phyloP scores from a whole-genome alignment of 768 basidiomycete genomes.

The Auricularia heimuer region DNA sequence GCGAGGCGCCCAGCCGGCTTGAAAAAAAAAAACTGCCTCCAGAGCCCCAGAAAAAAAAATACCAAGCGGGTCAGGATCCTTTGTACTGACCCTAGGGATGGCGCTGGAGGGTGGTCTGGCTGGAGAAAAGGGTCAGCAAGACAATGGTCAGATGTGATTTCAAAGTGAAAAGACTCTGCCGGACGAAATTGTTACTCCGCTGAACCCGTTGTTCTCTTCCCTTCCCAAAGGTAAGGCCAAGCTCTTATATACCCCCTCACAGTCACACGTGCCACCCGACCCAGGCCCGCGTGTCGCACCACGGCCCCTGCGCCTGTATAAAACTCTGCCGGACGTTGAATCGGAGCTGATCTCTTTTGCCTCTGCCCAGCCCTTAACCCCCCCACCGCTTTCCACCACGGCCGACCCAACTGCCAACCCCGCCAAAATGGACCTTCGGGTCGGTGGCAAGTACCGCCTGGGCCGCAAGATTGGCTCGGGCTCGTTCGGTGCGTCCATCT shows the following conservation, averaged over 20 bases:
- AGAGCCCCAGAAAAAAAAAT: too few relatives aligned
- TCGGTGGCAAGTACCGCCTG: constrained; percentile 92
- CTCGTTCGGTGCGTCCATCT: constrained; percentile 70
- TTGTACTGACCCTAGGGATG: too few relatives aligned
- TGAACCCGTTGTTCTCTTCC: background rate
- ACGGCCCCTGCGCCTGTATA: too few relatives aligned
- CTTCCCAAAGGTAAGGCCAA: constrained; percentile 1
- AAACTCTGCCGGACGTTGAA: background rate
- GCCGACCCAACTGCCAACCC: constrained; percentile 49
- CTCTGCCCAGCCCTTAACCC: constrained; percentile 5
- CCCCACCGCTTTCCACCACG: constrained; percentile 33
- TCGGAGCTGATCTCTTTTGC: background rate
- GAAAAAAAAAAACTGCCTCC: too few relatives aligned
- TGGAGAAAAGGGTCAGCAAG: too few relatives aligned
- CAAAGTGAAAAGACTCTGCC: too few relatives aligned
- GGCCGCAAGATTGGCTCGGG: constrained; percentile 99
- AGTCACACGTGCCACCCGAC: background rate
- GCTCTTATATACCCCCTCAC: background rate
- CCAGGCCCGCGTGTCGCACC: background rate
- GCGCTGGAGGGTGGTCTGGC: too few relatives aligned
- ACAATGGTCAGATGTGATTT: too few relatives aligned
- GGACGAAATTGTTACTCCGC: too few relatives aligned
- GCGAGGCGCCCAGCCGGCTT: too few relatives aligned
- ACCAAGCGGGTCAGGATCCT: too few relatives aligned
- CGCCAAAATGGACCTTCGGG: constrained; percentile 74